Percentiles rank a stretch among this genome's conserved stretches.
These are phyloP conservation scores for Sonneratia alba DNA, from an alignment of 345 rosid species.

Conservation along the genomic window DNA sequence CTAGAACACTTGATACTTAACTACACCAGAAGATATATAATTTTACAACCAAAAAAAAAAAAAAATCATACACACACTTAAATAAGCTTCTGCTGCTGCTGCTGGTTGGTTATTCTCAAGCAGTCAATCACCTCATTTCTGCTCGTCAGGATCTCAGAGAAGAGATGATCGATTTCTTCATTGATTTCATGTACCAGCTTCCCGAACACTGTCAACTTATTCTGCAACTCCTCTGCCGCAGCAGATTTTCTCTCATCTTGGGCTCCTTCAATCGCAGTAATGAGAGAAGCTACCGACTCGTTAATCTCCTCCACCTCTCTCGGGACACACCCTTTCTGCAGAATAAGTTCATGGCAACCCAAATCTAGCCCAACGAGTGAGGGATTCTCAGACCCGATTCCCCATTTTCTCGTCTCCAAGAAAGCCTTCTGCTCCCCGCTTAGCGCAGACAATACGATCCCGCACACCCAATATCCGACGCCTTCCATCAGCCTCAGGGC, in stretches of 20 bases:
- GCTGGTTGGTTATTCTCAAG: slow-evolving; percentile 16
- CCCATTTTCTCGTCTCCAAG: slow-evolving; percentile 25
- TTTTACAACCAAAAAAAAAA: neutral
- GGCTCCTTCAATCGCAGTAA: slow-evolving; percentile 20
- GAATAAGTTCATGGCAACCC: slow-evolving; percentile 10
- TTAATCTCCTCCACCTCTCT: slow-evolving; percentile 42
- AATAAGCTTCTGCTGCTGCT: slow-evolving; percentile 9
- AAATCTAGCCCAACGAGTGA: slow-evolving; percentile 22
- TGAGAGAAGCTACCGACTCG: slow-evolving; percentile 30
- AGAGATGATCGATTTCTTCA: slow-evolving; percentile 34
- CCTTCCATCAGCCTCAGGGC: slow-evolving; percentile 37
- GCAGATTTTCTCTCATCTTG: slow-evolving; percentile 1
- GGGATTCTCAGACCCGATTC: slow-evolving; percentile 12
- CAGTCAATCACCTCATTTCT: slow-evolving; percentile 44
- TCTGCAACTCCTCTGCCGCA: slow-evolving; percentile 33
- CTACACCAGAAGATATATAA: too few species aligned
- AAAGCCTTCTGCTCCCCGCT: slow-evolving; percentile 31
- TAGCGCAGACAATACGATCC: slow-evolving; percentile 30
- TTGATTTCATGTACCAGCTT: slow-evolving; percentile 28
- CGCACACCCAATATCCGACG: slow-evolving; percentile 34
- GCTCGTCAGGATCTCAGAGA: slow-evolving; percentile 31
- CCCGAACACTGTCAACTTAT: slow-evolving; percentile 29
- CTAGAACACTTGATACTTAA: too few species aligned
- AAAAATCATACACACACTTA: neutral
- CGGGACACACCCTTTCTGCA: slow-evolving; percentile 20